Base-by-base conservation (phyloP, 1,284 basidiomycete species). In the Porodaedalea pini region DNA sequence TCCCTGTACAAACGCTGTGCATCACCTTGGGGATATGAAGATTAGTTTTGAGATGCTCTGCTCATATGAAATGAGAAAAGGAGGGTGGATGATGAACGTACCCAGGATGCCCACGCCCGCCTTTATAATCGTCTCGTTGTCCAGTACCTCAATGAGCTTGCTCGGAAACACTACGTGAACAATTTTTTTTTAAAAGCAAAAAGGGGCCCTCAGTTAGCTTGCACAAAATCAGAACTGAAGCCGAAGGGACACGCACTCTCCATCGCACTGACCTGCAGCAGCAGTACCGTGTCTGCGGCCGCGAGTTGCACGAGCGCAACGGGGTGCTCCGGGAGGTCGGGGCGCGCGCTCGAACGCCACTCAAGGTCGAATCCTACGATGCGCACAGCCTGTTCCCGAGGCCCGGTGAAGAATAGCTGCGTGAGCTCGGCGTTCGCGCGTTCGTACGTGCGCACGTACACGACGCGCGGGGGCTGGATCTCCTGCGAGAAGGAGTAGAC, bases 241-340 rank as follows among this genome's bases (percentile, higher is more conserved):
- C 11, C 17, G 10, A 40, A 15, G n/a, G 4, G 4, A 34, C 0
- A 61, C 60, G 60, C 73, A 86, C 86, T 70, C 70, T 59, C 63
- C 83, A 90, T 90, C 29, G 72, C 72, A 56, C 73, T 78, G 54
- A 90, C 63, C 62, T 90, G 88, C 6, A 90, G 68, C 2, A 90
- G 77, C 36, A 85, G 68, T 17, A 88, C 77, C 13, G 67, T 72
- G 5, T 79, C 66, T 5, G 71, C 65, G 59, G 74, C 80, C 3
- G 86, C 83, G 25, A 90, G 75, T 66, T 90, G 88, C 2, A 90
- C 75, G 15, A 90, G 74, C 2, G 88, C 82, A 27, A 87, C 82
- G 13, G 76, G 83, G 63, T 89, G 86, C 68, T 82, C 78, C 13
- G 29, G 25, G n/a, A 43, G 39, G 1, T 32, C 34, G 63, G 79